Evolutionary conservation across 306 rosid species (phyloP).

Genomic region (Begonia peltatifolia): DNA sequence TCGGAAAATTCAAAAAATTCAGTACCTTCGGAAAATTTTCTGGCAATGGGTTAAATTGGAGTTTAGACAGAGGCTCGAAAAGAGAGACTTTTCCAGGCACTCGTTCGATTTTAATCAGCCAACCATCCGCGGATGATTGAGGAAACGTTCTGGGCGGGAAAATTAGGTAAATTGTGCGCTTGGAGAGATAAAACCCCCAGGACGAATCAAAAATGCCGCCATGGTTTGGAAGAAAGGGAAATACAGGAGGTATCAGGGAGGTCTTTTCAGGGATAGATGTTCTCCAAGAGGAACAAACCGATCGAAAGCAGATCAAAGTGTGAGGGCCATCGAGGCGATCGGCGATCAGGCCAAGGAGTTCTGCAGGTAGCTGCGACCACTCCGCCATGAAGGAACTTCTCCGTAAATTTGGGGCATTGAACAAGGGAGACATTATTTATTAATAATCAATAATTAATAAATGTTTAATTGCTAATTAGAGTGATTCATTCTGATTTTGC

Average conservation of each 20-base stretch:
- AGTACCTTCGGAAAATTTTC: slow-evolving; percentile 20
- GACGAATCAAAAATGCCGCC: slow-evolving; percentile 24
- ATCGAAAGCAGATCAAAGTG: slow-evolving; percentile 38
- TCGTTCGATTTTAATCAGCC: slow-evolving; percentile 37
- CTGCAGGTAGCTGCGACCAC: slow-evolving; percentile 49
- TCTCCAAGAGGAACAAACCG: slow-evolving; percentile 56
- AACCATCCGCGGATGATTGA: slow-evolving; percentile 7
- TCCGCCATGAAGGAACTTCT: slow-evolving; percentile 26
- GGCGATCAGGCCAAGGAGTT: slow-evolving; percentile 33
- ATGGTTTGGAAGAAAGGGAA: slow-evolving; percentile 35
- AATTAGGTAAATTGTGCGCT: slow-evolving; percentile 28
- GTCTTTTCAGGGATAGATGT: slow-evolving; percentile 21
- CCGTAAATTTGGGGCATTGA: background rate
- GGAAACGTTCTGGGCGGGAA: background rate
- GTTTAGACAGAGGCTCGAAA: slow-evolving; percentile 31
- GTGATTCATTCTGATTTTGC: no score
- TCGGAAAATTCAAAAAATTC: slow-evolving; percentile 17
- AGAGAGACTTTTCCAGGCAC: slow-evolving; percentile 11
- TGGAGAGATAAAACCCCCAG: slow-evolving; percentile 35
- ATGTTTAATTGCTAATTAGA: no score
- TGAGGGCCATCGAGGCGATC: slow-evolving; percentile 22
- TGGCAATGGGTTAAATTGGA: slow-evolving; percentile 14
- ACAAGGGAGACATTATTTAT: no score
- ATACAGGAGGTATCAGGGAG: slow-evolving; percentile 16
- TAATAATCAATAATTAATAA: no score